Evolutionary conservation across 768 basidiomycete species (phyloP).

Genomic region (Pleurotus tuoliensis): DNA sequence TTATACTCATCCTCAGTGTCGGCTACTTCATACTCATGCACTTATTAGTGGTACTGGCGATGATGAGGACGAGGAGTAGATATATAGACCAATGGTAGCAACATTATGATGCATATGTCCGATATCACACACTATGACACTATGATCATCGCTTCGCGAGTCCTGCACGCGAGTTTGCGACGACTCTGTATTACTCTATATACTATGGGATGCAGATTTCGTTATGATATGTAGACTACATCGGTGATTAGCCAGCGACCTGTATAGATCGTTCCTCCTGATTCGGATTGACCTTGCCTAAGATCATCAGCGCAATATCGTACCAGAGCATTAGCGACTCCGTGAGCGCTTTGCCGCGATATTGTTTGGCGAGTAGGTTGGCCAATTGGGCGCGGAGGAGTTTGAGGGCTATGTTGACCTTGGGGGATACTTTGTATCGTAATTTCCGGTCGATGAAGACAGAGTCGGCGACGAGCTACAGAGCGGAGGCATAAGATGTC

Average conservation of each 20-base stretch:
- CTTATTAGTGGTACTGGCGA: constrained; percentile 27
- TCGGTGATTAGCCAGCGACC: not conserved
- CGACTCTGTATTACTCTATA: too few species aligned
- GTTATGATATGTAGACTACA: not conserved
- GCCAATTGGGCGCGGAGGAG: constrained; percentile 63
- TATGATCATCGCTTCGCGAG: not conserved
- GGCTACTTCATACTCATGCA: constrained; percentile 9
- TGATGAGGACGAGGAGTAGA: constrained; percentile 30
- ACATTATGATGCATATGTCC: not conserved
- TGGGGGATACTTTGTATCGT: constrained; percentile 65
- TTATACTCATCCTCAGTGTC: constrained; percentile 12
- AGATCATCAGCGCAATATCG: constrained; percentile 58
- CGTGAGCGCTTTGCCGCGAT: constrained; percentile 57
- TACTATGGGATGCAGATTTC: too few species aligned
- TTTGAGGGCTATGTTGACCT: constrained; percentile 77
- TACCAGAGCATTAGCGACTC: constrained; percentile 69
- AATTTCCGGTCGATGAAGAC: constrained; percentile 83
- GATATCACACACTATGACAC: not conserved
- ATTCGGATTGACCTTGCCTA: constrained; percentile 45
- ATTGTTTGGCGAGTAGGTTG: constrained; percentile 57
- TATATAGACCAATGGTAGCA: not conserved
- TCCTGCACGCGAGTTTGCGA: too few species aligned
- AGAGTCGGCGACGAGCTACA: constrained; percentile 67
- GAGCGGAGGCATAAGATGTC: not conserved
- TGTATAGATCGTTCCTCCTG: constrained; percentile 1